Evolutionary conservation across 2,329 filamentous ascomycete genomes (phyloP), one percentile per base, ranked within the genome.

Genomic region (Myrmaecium sp.): DNA sequence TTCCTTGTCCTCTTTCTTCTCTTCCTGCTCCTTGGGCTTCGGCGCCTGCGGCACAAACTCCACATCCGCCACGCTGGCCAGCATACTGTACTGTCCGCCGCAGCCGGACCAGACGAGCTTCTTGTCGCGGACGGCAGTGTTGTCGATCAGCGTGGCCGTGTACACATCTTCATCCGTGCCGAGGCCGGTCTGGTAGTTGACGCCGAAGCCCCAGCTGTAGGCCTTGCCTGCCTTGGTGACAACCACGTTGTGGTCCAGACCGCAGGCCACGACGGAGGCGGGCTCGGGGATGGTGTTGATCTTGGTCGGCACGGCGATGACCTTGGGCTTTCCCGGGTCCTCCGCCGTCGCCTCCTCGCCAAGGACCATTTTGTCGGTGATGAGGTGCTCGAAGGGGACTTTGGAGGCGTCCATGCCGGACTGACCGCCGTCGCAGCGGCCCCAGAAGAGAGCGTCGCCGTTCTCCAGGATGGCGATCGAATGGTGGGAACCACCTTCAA

Each of bases 21-120:
- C n/a, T n/a, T n/a, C n/a, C n/a, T n/a, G n/a, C n/a, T n/a, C n/a
- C n/a, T n/a, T n/a, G n/a, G n/a, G n/a, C n/a, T n/a, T n/a, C n/a
- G n/a, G n/a, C n/a, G n/a, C n/a, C n/a, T n/a, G n/a, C n/a, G n/a
- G n/a, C n/a, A n/a, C n/a, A n/a, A n/a, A n/a, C n/a, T n/a, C n/a
- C n/a, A n/a, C n/a, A n/a, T 30, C 29, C 9, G 30, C 30, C 5
- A 23, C 26, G 10, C 64, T 63, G 6, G 63, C 60, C n/a, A 80
- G 40, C 14, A 80, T 54, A 2, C 73, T 76, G 49, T 71, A 94
- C 46, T 94, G 84, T 4, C 83, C 83, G 36, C 86, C 84, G n/a
- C 76, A 76, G 22, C 79, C 80, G n/a, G 78, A 79, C 53, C 66
- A 81, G 17, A 72, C 63, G 22, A 94, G 62, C 49, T 74, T 71